These are phyloP conservation scores for Caryopteris hybrid DNA, from an alignment of 305 asterid genomes.

Conservation along the genomic window DNA sequence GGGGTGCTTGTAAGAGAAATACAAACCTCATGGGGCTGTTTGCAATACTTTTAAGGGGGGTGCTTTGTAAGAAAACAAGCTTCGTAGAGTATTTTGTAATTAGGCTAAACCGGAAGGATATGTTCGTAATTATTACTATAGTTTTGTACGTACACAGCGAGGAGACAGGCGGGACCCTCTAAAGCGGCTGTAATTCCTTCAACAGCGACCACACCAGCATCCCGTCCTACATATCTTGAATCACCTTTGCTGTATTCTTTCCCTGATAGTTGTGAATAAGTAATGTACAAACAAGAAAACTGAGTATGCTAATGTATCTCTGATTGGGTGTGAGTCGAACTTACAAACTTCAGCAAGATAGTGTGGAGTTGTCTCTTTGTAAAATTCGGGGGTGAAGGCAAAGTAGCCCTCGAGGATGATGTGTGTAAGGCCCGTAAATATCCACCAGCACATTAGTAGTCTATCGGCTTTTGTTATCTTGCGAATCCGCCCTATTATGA, in stretches of 20 bases:
- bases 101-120: neutral
- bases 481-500: conserved; percentile 45
- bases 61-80: too few relatives aligned
- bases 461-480: conserved; percentile 62
- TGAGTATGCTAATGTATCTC: too few relatives aligned
- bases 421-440: conserved; percentile 79
- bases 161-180: conserved; percentile 88
- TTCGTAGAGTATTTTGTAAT: too few relatives aligned
- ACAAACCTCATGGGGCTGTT: too few relatives aligned
- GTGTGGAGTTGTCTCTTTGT: conserved; percentile 50
- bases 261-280: conserved; percentile 44
- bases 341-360: conserved; percentile 88
- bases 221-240: conserved; percentile 78
- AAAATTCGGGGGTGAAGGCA: conserved; percentile 70
- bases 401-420: conserved; percentile 77
- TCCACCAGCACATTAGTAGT: conserved; percentile 84
- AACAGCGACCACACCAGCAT: conserved; percentile 63
- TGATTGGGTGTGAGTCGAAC: conserved; percentile 26
- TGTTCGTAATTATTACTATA: neutral
- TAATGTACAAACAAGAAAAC: too few relatives aligned
- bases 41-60: too few relatives aligned
- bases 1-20: too few relatives aligned
- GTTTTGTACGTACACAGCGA: conserved; percentile 52
- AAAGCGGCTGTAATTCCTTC: conserved; percentile 81
- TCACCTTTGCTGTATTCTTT: conserved; percentile 98